Conservation (phyloP, 2,329 filamentous ascomycete species). For the Diplodia corticola region DNA sequence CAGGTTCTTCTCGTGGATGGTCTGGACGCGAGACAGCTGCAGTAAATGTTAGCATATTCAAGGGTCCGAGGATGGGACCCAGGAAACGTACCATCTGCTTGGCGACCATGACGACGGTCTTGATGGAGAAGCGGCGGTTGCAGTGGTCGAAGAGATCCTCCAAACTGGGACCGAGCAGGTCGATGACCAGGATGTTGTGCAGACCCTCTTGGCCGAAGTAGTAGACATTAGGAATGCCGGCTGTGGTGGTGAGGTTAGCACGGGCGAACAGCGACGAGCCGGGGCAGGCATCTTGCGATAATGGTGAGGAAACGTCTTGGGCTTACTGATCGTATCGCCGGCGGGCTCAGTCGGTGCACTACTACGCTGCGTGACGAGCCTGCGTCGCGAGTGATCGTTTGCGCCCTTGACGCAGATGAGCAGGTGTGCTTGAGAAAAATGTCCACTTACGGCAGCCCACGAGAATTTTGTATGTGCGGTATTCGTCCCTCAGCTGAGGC, state of each 20-base stretch:
- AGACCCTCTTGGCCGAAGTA: conserved; percentile 98
- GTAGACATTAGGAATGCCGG: conserved; percentile 98
- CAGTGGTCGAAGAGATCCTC: conserved; percentile 98
- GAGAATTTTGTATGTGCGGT: conserved; percentile 98
- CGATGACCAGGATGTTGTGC: conserved; percentile 98
- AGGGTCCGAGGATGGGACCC: conserved; percentile 19
- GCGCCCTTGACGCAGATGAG: conserved; percentile 23
- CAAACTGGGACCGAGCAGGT: conserved; percentile 88
- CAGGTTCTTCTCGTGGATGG: conserved; percentile 97
- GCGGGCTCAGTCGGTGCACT: conserved; percentile 19
- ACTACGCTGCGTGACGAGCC: conserved; percentile 18
- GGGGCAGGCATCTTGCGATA: conserved; percentile 7
- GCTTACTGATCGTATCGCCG: conserved; percentile 16
- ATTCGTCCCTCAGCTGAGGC: conserved; percentile 95
- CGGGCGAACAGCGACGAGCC: background rate
- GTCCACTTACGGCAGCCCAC: conserved; percentile 90
- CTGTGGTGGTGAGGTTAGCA: conserved; percentile 54
- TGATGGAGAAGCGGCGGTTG: conserved; percentile 90
- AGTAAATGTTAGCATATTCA: conserved; percentile 10
- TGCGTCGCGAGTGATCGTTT: conserved; percentile 15
- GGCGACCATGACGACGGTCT: conserved; percentile 98
- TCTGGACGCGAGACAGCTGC: conserved; percentile 84
- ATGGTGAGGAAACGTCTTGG: conserved; percentile 12
- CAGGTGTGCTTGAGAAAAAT: conserved; percentile 27
- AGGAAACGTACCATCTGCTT: conserved; percentile 84